Evolutionary conservation across 441 rosid genomes (phyloP), one percentile per base, ranked within the genome.

Genomic region (Populus trichocarpa): DNA sequence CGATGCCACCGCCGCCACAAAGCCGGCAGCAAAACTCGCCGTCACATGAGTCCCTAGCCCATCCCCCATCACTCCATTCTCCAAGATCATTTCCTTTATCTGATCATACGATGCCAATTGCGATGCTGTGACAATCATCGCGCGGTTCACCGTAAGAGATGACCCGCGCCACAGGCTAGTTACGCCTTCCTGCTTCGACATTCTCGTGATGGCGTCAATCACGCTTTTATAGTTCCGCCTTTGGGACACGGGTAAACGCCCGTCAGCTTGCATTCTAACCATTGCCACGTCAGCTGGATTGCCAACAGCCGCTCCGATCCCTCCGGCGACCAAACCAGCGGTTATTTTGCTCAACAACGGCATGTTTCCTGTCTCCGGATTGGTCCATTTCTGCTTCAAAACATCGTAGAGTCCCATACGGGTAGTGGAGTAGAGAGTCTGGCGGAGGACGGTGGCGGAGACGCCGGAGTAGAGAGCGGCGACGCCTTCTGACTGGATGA

Each of bases 201-300:
- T 92, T 38, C 89, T 86, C 42, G 70, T 30, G 76, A 94, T 85
- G 50, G 96, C 94, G 86, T 91, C 91, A 53, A 82, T 36, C 30
- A 88, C 94, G 87, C 93, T 81, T 25, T 74, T 85, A 87, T 94
- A 92, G 82, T 94, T 92, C 64, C 98, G 90, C 36, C 97, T 85
- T 18, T 88, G 81, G 1, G 77, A 77, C n/a, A 53, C 18, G 0
- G 97, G 97, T 13, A 94, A 88, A 23, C 96, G 85, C 0, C 95
- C 97, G 70, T 94, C 97, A 6, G 96, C 95, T 77, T 94, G 95
- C 98, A 94, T 94, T 50, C 97, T 79, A 16, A 94, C 96, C 98
- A 94, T 92, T 0, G 97, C 95, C 36, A 94, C 94, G 57, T 94
- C 97, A 3, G 97, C 97, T 0, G 96, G 98, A 50, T 91, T 94